These are phyloP conservation scores for Fusarium newnesense DNA, from an alignment of 2,329 filamentous ascomycete species.

Conservation along the genomic window DNA sequence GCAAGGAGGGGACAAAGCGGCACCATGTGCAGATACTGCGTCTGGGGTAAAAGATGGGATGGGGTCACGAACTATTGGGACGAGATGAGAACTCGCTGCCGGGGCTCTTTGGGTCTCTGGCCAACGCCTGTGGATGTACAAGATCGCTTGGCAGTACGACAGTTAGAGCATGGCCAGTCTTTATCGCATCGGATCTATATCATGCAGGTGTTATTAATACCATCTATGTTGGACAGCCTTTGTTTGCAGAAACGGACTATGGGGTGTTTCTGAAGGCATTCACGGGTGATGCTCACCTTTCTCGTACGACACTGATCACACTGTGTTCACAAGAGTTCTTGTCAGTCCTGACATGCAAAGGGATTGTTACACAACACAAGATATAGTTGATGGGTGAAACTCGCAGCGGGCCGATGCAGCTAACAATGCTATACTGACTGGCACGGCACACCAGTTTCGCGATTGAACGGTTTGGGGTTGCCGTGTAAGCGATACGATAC, in stretches of 20 bases:
- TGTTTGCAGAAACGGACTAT: slow-evolving; percentile 7
- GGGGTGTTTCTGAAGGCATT: background rate
- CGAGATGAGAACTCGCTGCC: slow-evolving; percentile 68
- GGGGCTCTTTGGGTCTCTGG: slow-evolving; percentile 64
- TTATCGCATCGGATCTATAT: slow-evolving; percentile 68
- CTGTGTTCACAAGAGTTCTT: slow-evolving; percentile 40
- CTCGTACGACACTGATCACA: slow-evolving; percentile 58
- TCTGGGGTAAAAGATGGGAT: background rate
- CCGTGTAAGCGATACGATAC: background rate
- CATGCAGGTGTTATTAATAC: slow-evolving; percentile 33
- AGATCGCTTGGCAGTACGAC: slow-evolving; percentile 61
- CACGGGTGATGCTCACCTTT: slow-evolving; percentile 49
- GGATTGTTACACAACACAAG: background rate
- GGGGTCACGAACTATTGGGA: slow-evolving; percentile 65
- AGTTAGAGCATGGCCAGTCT: slow-evolving; percentile 68
- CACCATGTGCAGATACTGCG: background rate
- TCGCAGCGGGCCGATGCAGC: background rate
- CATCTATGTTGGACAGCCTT: background rate
- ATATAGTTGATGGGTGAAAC: background rate
- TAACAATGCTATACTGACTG: background rate
- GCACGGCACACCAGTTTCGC: background rate
- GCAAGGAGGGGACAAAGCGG: background rate
- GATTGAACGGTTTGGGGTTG: background rate
- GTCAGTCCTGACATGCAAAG: slow-evolving; percentile 8
- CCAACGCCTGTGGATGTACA: slow-evolving; percentile 66